Evolutionary conservation across 225 moss, liverwort and hornwort genomes (phyloP).

Genomic region (Marchantia paleacea): DNA sequence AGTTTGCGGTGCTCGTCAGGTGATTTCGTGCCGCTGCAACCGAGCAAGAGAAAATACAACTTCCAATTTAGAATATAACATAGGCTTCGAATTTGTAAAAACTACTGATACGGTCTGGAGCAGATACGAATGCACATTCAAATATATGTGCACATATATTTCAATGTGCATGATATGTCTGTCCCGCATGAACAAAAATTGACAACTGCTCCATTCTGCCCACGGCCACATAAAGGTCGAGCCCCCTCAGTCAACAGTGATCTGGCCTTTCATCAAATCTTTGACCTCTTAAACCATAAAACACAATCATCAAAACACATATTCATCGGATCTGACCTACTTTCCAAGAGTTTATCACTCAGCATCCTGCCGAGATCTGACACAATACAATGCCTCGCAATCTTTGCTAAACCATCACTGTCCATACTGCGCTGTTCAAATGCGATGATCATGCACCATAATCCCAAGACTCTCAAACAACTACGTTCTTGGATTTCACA

Average conservation of each 20-base stretch:
- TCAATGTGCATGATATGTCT: not conserved
- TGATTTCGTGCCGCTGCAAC: constrained; percentile 38
- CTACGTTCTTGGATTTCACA: too few relatives aligned
- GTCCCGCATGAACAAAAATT: not conserved
- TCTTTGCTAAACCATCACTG: not conserved
- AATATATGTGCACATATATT: not conserved
- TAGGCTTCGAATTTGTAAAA: not conserved
- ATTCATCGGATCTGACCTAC: not conserved
- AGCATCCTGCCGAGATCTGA: not conserved
- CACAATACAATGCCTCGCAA: not conserved
- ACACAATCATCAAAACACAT: not conserved
- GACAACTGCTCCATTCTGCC: not conserved
- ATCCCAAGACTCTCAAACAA: too few relatives aligned
- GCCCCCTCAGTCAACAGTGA: not conserved
- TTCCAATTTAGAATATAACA: not conserved
- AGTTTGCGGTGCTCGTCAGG: constrained; percentile 50
- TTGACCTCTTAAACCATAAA: not conserved
- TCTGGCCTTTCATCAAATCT: not conserved
- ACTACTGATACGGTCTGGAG: not conserved
- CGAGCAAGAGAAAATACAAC: not conserved
- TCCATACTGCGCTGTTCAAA: too few relatives aligned
- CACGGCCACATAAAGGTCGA: not conserved
- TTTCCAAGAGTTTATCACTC: not conserved
- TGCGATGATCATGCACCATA: too few relatives aligned
- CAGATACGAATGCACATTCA: not conserved